These are phyloP conservation scores for Penicillium canescens DNA, from an alignment of 495 filamentous ascomycete genomes.

Conservation along the genomic window DNA sequence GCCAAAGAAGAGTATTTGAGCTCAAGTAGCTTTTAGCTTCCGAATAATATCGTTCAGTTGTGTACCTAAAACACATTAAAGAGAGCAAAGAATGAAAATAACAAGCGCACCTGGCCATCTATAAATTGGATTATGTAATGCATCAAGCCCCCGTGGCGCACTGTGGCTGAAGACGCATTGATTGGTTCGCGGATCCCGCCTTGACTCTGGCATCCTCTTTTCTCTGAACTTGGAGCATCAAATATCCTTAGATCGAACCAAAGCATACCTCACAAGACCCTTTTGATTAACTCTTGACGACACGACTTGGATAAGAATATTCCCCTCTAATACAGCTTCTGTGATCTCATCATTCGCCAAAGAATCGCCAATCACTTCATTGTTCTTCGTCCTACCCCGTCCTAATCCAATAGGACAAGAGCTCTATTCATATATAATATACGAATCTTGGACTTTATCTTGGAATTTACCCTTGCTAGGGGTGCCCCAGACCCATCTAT, in stretches of 20 bases:
- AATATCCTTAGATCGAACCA: neutral
- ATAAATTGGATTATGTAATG: neutral
- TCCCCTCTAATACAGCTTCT: neutral
- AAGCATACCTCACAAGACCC: too few species aligned
- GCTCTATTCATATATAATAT: neutral
- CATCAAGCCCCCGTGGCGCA: slow-evolving; percentile 13
- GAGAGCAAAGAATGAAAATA: neutral
- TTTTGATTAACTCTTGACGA: too few species aligned
- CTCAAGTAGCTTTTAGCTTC: neutral
- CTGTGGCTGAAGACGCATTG: slow-evolving; percentile 5
- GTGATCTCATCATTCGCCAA: neutral
- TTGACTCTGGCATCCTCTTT: slow-evolving; percentile 12
- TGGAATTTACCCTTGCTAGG: too few species aligned
- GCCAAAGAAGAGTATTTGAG: neutral
- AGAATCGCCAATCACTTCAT: neutral
- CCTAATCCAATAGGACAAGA: neutral
- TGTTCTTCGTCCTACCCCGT: neutral
- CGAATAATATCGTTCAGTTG: too few species aligned
- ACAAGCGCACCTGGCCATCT: neutral
- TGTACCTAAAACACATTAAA: too few species aligned
- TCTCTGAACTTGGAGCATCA: neutral
- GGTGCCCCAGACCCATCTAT: neutral
- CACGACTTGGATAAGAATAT: too few species aligned
- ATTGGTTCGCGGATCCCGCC: slow-evolving; percentile 7
- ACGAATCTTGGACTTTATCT: neutral